phyloP scores from a whole-genome alignment of 1,284 basidiomycete genomes.

The Apiotrichum laibachii region DNA sequence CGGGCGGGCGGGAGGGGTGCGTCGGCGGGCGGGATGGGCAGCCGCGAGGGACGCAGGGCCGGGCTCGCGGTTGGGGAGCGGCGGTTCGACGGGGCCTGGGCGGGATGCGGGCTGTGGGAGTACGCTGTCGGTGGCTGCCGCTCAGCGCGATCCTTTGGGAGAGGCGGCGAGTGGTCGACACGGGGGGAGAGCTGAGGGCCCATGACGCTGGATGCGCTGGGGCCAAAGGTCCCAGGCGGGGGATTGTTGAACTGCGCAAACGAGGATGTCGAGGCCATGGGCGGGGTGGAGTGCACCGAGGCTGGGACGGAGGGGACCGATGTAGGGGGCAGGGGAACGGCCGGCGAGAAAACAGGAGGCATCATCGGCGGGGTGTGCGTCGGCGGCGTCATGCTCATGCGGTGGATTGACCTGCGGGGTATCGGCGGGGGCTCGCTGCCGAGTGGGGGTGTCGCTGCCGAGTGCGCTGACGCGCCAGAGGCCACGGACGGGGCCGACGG shows the following conservation, averaged over 20 bases:
- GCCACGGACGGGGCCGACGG: no score
- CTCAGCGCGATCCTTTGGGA: no score
- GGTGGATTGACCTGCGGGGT: not conserved
- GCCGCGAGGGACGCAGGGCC: no score
- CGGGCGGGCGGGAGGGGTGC: constrained; percentile 2
- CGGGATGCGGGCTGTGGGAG: not conserved
- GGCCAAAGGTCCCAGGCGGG: no score
- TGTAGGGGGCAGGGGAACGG: not conserved
- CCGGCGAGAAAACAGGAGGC: no score
- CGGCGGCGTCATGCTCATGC: not conserved
- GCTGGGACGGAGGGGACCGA: not conserved
- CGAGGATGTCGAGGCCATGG: not conserved
- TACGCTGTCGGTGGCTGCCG: no score
- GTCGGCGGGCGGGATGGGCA: no score
- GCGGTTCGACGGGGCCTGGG: not conserved
- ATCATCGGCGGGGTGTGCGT: no score
- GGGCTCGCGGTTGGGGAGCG: not conserved
- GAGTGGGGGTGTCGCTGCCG: not conserved
- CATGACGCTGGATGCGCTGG: no score
- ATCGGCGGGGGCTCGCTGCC: not conserved
- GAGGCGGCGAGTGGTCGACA: no score
- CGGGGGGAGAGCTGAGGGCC: no score
- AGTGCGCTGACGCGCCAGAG: not conserved
- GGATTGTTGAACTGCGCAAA: not conserved
- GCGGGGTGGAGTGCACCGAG: not conserved